Conservation (phyloP, 225 moss, liverwort and hornwort genomes). For the Physcomitrium patens region DNA sequence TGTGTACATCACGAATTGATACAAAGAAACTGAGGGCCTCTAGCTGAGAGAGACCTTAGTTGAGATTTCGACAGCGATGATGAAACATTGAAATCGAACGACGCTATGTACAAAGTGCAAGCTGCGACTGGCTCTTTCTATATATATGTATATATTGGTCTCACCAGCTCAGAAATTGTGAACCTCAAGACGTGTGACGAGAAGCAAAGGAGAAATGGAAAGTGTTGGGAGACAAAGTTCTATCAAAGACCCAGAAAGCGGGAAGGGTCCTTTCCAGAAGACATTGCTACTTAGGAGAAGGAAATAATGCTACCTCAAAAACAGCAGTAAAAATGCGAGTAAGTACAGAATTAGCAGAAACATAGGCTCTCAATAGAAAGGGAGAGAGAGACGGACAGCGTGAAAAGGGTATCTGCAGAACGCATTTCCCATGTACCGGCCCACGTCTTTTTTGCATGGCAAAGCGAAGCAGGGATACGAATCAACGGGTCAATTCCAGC, state of each 20-base stretch:
- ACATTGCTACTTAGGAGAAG: background rate
- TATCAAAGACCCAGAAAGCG: conserved; percentile 15
- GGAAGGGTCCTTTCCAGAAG: conserved; percentile 15
- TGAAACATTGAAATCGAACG: background rate
- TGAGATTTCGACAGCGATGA: no score
- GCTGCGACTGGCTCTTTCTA: background rate
- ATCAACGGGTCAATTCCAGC: conserved; percentile 26
- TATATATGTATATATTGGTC: background rate
- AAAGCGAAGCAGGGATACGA: conserved; percentile 2
- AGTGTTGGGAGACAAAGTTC: conserved; percentile 21
- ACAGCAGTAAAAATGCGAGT: background rate
- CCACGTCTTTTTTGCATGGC: background rate
- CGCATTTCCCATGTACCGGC: background rate
- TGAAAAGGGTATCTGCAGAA: background rate
- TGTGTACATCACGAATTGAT: background rate
- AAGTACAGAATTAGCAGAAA: conserved; percentile 7
- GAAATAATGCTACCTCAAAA: conserved; percentile 18
- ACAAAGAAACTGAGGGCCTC: background rate
- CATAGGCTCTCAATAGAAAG: background rate
- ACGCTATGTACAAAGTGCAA: background rate
- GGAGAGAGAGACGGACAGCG: background rate
- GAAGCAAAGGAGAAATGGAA: background rate
- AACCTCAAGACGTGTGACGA: conserved; percentile 1
- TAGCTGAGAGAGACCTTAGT: background rate
- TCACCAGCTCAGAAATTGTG: background rate